Evolutionary conservation across 2,329 filamentous ascomycete species (phyloP).

Genomic region (Lojkania enalia): DNA sequence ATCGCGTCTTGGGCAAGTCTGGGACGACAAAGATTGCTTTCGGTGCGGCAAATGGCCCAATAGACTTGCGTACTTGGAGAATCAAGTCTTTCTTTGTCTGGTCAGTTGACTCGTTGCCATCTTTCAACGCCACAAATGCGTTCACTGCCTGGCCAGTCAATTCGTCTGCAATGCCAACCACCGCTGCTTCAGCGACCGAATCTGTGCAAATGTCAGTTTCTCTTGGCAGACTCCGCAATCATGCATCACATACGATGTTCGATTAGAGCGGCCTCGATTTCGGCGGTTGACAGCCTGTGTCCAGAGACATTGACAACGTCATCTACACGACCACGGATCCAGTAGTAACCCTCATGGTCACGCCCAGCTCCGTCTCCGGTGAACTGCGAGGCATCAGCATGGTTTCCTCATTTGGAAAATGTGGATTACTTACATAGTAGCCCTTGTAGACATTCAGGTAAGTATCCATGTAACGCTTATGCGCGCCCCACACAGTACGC

Average conservation of each 20-base stretch:
- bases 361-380: conserved; percentile 92
- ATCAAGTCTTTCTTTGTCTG: conserved; percentile 90
- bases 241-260: conserved; percentile 67
- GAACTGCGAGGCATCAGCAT: conserved; percentile 60
- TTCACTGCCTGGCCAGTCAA: conserved; percentile 97
- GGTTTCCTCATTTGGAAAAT: neutral
- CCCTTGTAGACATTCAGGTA: conserved; percentile 98
- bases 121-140: conserved; percentile 92
- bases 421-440: conserved; percentile 75
- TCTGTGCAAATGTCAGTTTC: conserved; percentile 45
- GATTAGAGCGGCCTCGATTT: conserved; percentile 95
- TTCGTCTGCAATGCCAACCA: conserved; percentile 91
- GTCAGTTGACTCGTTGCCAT: conserved; percentile 74
- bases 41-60: conserved; percentile 94
- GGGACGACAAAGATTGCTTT: conserved; percentile 91
- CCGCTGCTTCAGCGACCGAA: conserved; percentile 88
- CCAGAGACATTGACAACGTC: conserved; percentile 98
- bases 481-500: conserved; percentile 93
- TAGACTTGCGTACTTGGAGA: conserved; percentile 93
- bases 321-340: conserved; percentile 97
- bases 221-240: neutral
- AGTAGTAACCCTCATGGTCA: conserved; percentile 98
- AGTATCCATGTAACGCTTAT: conserved; percentile 98
- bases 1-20: conserved; percentile 95
- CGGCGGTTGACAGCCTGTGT: conserved; percentile 92